Base-by-base conservation (phyloP, 192 early-diverging fungal species). In the Backusella sp. region DNA sequence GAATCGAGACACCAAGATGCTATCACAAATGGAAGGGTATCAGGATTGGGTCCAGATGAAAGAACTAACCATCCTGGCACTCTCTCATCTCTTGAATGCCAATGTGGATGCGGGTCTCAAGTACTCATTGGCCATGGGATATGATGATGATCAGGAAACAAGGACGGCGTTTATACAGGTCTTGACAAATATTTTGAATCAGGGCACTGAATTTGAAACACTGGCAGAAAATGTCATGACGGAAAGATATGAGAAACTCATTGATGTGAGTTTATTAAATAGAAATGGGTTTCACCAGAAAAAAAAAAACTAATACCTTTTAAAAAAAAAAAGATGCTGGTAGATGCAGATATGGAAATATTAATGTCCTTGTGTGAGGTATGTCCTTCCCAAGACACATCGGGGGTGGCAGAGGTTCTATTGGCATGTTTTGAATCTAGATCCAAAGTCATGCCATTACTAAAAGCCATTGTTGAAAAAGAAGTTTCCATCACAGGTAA, bases 61-160 rank as follows among this genome's bases (percentile, higher is more conserved):
- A 59, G 89, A 93, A 21, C 77, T 81, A 37, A 87, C 91, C 21
- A 93, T 96, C 75, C 84, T 91, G 71, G 90, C 90, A 0, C 78
- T 96, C 49, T 92, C 93, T 28, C 90, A 94, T 75, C 88, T 96
- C 75, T 84, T 96, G 8, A 85, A 89, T 6, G 90, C 91, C 9
- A 96, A 96, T 83, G 82, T 96, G 66, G 94, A 94, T 69, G 88
- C 91, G 65, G 94, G 92, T 7, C 82, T 96, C 46, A 89, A 91
- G 80, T 91, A 88, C 77, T 92, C 92, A 39, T 77, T 96, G 42
- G 79, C 91, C 0, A 87, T 93, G 78, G 90, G 88, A 12, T 96
- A 94, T 75, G 89, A 95, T 79, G 93, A 93, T 77, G 93, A 96
- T 83, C 83, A 86, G 15, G 88, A 88, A 73, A 91, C 88, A 39